Base-by-base conservation (phyloP, 805 yeast genomes). In the Clavispora phyllophila region DNA sequence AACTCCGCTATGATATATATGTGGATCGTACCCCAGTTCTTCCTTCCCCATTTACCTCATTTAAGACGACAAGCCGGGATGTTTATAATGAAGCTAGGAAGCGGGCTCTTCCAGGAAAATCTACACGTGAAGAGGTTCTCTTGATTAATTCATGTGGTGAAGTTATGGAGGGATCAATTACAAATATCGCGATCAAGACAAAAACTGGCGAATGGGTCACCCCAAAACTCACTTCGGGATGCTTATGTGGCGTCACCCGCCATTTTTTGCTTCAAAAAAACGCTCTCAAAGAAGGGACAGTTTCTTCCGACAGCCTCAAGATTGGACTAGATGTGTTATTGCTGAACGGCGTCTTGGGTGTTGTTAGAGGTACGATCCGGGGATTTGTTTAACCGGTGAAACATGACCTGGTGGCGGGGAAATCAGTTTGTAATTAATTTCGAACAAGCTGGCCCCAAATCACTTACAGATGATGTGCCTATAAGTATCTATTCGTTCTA, bases 281-380 rank as follows among this genome's bases (percentile, higher is more conserved):
- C 3, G 55, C 68, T 24, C 62, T 87, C 2, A 63, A 66, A 36
- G 91, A 84, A 56, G 77, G 71, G 20, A 71, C 70, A 1, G 58
- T 86, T 4, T 52, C 57, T 1, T 55, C 70, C 18, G 60, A 65
- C 10, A 75, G 75, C n/a, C 52, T 91, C 3, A 54, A 58, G 25
- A 60, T 62, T n/a, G 96, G 95, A 5, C 88, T 82, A 44, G 79
- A 76, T 27, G 73, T 90, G 1, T 57, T 93, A 27, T 54, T 91
- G 19, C 81, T 88, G 60, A 91, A 91, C 62, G 96, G 88, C 8
- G 72, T 91, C 4, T 77, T 80, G 65, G 99, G 99, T 2, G 84
- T 87, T 12, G 78, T 78, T 0, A 76, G 72, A 48, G 93, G 86
- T 2, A 65, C 58, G 7, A 61, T 36, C n/a, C 14, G 15, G 9